Percentiles rank a stretch among this genome's conserved stretches.
Evolutionary conservation across 1,284 basidiomycete genomes (phyloP).

Genomic region (Cystobasidiaceae sp.): DNA sequence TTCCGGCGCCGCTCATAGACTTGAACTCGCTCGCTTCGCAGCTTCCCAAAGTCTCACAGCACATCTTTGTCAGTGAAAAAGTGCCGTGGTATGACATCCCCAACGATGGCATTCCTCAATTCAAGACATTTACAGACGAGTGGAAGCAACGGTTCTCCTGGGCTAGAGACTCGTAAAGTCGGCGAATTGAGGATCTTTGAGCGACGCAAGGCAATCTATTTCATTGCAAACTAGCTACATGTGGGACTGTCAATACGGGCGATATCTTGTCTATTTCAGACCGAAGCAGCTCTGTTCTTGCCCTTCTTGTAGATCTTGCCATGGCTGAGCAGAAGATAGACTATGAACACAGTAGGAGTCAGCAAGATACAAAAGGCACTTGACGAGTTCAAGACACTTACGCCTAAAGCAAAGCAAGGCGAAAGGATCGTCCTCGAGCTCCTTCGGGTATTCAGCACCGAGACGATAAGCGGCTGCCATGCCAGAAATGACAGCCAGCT

Average conservation of each 20-base stretch:
- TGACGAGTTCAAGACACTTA: not conserved
- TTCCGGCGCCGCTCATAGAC: slow-evolving; percentile 3
- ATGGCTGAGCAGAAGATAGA: slow-evolving; percentile 29
- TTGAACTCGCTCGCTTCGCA: not conserved
- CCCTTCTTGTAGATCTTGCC: slow-evolving; percentile 28
- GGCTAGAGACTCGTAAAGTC: no score
- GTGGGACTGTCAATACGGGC: no score
- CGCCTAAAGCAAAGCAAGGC: slow-evolving; percentile 46
- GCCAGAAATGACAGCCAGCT: slow-evolving; percentile 58
- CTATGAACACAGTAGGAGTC: not conserved
- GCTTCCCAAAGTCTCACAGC: not conserved
- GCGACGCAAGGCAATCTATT: no score
- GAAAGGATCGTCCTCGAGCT: slow-evolving; percentile 44
- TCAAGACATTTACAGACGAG: slow-evolving; percentile 5
- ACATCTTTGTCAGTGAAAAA: slow-evolving; percentile 25
- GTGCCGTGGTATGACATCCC: slow-evolving; percentile 21
- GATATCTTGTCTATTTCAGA: no score
- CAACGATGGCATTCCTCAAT: not conserved
- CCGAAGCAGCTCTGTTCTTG: slow-evolving; percentile 30
- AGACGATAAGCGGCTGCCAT: slow-evolving; percentile 58
- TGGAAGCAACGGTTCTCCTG: slow-evolving; percentile 7
- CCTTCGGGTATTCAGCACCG: slow-evolving; percentile 53
- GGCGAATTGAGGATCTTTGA: no score
- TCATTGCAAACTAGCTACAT: no score
- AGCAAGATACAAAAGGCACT: not conserved